Percentiles rank a stretch among this genome's conserved stretches.
phyloP scores from a whole-genome alignment of 2,329 filamentous ascomycete species.

The Scedosporium dehoogii region DNA sequence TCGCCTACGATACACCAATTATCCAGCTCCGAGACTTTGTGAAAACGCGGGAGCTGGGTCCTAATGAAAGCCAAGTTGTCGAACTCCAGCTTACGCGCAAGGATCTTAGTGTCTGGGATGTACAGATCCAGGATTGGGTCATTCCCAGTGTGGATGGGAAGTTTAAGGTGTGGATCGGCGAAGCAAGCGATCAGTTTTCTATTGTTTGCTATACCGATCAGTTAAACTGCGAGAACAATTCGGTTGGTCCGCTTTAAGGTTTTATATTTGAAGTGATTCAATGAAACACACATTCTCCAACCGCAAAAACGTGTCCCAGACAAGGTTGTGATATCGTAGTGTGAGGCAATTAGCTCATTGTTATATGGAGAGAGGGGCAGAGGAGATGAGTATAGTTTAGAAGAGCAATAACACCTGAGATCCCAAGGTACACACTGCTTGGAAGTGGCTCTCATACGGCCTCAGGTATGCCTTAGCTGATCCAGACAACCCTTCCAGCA shows the following conservation, averaged over 20 bases:
- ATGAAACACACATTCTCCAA: too few species aligned
- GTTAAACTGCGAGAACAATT: constrained; percentile 22
- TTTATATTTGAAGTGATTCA: not conserved
- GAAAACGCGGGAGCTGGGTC: constrained; percentile 47
- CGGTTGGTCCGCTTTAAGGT: not conserved
- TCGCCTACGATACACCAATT: constrained; percentile 50
- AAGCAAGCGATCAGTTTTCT: constrained; percentile 21
- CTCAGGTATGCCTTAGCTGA: too few species aligned
- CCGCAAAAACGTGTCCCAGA: too few species aligned
- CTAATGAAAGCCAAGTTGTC: constrained; percentile 42
- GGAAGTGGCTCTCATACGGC: too few species aligned
- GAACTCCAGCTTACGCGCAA: constrained; percentile 52
- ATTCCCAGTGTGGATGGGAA: constrained; percentile 25
- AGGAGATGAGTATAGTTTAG: too few species aligned
- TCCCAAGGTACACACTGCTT: too few species aligned
- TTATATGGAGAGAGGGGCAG: too few species aligned
- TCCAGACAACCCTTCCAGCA: too few species aligned
- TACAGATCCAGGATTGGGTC: constrained; percentile 58
- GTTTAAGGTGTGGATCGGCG: constrained; percentile 29
- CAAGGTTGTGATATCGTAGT: too few species aligned
- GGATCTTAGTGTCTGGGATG: constrained; percentile 67
- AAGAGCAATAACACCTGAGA: too few species aligned
- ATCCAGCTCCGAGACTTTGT: constrained; percentile 64
- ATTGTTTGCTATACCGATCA: constrained; percentile 20
- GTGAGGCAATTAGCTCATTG: too few species aligned